Evolutionary conservation across 2,329 filamentous ascomycete species (phyloP).

Genomic region (Fusarium camptoceras): DNA sequence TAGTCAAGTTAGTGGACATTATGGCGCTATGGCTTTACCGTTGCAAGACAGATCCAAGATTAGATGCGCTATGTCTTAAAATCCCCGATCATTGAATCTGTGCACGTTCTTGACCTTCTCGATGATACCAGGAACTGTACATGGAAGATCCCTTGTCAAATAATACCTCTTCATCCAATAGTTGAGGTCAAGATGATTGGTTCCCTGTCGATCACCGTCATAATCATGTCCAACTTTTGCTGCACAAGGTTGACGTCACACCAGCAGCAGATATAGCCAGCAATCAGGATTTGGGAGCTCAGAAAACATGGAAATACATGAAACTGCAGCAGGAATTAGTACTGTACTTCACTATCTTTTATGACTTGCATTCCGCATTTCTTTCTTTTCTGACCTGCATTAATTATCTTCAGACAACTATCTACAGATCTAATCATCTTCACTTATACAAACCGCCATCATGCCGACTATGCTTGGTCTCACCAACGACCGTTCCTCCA

Average conservation of each 20-base stretch:
- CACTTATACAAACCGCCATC: conserved; percentile 20
- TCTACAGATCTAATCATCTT: conserved; percentile 5
- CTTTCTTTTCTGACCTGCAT: neutral
- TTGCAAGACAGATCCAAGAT: conserved; percentile 6
- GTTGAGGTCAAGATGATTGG: conserved; percentile 23
- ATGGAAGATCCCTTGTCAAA: conserved; percentile 9
- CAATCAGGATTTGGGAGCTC: conserved; percentile 46
- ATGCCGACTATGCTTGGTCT: conserved; percentile 48
- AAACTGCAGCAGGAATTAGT: conserved; percentile 10
- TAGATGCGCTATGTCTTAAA: conserved; percentile 8
- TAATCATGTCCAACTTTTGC: conserved; percentile 38
- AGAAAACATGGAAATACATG: conserved; percentile 41
- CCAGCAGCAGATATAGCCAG: conserved; percentile 34
- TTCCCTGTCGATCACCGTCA: conserved; percentile 43
- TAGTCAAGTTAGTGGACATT: conserved; percentile 6
- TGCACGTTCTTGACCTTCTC: neutral
- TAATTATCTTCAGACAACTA: neutral
- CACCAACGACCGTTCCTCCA: conserved; percentile 43
- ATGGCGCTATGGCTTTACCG: conserved; percentile 8
- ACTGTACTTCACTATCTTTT: conserved; percentile 13
- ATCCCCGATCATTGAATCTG: conserved; percentile 8
- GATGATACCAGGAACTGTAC: conserved; percentile 8
- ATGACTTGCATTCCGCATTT: conserved; percentile 19
- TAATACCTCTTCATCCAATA: conserved; percentile 18
- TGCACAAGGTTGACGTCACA: conserved; percentile 45